Percentiles rank a stretch among this genome's conserved stretches.
Conservation (phyloP, 2,329 filamentous ascomycete species). For the Nothophaeocryptopus gaeumannii region DNA sequence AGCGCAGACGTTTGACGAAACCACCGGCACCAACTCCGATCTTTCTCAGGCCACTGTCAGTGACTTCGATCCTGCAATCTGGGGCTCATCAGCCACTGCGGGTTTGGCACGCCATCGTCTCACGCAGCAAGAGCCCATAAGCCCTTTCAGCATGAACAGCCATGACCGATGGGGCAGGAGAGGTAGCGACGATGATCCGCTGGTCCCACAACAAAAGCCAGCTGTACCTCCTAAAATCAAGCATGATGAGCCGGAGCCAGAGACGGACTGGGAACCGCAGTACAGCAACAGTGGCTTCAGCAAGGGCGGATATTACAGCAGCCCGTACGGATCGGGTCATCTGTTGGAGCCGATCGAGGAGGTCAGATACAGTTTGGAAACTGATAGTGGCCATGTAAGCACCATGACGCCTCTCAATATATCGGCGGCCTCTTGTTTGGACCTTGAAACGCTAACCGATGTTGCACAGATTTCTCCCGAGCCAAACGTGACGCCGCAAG, state of each 20-base stretch:
- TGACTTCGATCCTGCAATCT: slow-evolving; percentile 47
- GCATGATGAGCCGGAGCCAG: slow-evolving; percentile 27
- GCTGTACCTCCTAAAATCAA: slow-evolving; percentile 23
- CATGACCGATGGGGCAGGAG: slow-evolving; percentile 41
- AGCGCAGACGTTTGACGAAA: slow-evolving; percentile 59
- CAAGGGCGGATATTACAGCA: slow-evolving; percentile 34
- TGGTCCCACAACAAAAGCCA: slow-evolving; percentile 47
- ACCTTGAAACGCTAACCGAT: not conserved
- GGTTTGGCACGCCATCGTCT: slow-evolving; percentile 34
- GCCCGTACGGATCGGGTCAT: slow-evolving; percentile 38
- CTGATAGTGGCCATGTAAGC: slow-evolving; percentile 36
- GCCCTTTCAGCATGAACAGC: slow-evolving; percentile 29
- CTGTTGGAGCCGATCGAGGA: slow-evolving; percentile 52
- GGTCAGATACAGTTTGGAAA: slow-evolving; percentile 50
- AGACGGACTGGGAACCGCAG: slow-evolving; percentile 30
- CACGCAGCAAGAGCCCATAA: slow-evolving; percentile 26
- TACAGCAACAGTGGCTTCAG: slow-evolving; percentile 37
- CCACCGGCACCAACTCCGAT: slow-evolving; percentile 33
- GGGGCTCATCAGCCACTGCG: slow-evolving; percentile 42
- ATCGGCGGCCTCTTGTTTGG: not conserved
- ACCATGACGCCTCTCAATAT: not conserved
- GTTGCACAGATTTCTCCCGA: slow-evolving; percentile 29
- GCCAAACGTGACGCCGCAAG: slow-evolving; percentile 19
- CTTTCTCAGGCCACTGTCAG: slow-evolving; percentile 35
- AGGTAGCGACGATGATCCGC: slow-evolving; percentile 56